Evolutionary conservation across 331 rosid species (phyloP).

Genomic region (Telfairia occidentalis): DNA sequence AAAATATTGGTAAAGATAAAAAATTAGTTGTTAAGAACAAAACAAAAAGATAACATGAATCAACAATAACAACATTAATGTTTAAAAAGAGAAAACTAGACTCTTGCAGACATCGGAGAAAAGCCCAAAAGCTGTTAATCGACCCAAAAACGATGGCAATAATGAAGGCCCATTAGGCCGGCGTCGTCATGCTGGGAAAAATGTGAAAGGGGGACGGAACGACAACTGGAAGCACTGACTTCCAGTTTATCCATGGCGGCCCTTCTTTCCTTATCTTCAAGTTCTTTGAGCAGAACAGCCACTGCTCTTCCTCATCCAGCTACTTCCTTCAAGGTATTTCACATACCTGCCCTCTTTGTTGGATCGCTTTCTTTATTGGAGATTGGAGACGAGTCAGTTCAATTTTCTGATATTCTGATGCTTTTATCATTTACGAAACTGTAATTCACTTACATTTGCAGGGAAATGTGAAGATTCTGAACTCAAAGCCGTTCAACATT

Average conservation of each 20-base stretch:
- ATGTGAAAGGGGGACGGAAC: not conserved
- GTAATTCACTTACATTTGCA: slow-evolving; percentile 12
- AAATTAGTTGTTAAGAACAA: no score
- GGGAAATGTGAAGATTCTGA: slow-evolving; percentile 48
- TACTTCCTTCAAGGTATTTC: slow-evolving; percentile 63
- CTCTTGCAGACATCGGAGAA: no score
- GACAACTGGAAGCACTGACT: not conserved
- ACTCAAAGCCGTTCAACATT: slow-evolving; percentile 20
- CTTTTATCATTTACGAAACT: not conserved
- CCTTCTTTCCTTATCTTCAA: slow-evolving; percentile 34
- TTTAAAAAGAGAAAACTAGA: no score
- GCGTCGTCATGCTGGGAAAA: not conserved
- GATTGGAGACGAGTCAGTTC: not conserved
- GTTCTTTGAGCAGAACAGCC: slow-evolving; percentile 7
- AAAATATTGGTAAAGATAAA: no score
- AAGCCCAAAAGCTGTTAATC: not conserved
- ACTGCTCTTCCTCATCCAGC: slow-evolving; percentile 27
- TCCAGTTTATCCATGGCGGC: slow-evolving; percentile 39
- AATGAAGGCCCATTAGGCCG: slow-evolving; percentile 1
- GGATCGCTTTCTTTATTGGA: not conserved
- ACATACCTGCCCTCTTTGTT: not conserved
- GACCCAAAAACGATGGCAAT: not conserved
- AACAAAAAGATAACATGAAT: no score
- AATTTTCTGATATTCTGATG: not conserved
- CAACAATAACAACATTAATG: no score